Percentiles rank a stretch among this genome's conserved stretches.
These are phyloP conservation scores for Candida glucosophila DNA, from an alignment of 1,139 yeast genomes.

Conservation along the genomic window DNA sequence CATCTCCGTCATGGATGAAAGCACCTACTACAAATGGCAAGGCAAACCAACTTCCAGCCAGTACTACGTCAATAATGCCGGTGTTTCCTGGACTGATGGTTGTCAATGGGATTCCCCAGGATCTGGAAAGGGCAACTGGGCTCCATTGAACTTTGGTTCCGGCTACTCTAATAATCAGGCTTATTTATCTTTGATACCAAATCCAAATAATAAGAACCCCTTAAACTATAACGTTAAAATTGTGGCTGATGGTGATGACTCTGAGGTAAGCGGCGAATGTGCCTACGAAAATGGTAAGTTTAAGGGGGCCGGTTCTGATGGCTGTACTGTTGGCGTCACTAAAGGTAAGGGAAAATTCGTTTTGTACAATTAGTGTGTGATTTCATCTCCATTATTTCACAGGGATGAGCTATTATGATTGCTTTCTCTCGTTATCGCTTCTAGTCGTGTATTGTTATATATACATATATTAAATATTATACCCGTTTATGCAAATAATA, in stretches of 20 bases:
- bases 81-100: slow-evolving; percentile 64
- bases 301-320: slow-evolving; percentile 58
- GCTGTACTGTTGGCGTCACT: slow-evolving; percentile 70
- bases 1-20: slow-evolving; percentile 59
- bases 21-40: slow-evolving; percentile 54
- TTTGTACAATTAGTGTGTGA: slow-evolving; percentile 33
- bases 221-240: slow-evolving; percentile 65
- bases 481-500: no score
- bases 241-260: slow-evolving; percentile 45
- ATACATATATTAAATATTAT: no score
- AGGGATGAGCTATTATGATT: no score
- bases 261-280: slow-evolving; percentile 53
- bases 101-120: slow-evolving; percentile 69
- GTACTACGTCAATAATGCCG: slow-evolving; percentile 76
- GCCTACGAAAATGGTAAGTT: slow-evolving; percentile 54
- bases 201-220: slow-evolving; percentile 60
- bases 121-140: slow-evolving; percentile 74
- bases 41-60: slow-evolving; percentile 66
- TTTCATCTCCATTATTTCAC: no score
- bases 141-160: slow-evolving; percentile 73
- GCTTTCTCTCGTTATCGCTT: no score
- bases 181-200: slow-evolving; percentile 72
- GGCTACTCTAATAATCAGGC: slow-evolving; percentile 56
- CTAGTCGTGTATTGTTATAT: no score
- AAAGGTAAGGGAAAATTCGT: slow-evolving; percentile 64